phyloP scores from a whole-genome alignment of 441 rosid species.

The Viola pubescens region DNA sequence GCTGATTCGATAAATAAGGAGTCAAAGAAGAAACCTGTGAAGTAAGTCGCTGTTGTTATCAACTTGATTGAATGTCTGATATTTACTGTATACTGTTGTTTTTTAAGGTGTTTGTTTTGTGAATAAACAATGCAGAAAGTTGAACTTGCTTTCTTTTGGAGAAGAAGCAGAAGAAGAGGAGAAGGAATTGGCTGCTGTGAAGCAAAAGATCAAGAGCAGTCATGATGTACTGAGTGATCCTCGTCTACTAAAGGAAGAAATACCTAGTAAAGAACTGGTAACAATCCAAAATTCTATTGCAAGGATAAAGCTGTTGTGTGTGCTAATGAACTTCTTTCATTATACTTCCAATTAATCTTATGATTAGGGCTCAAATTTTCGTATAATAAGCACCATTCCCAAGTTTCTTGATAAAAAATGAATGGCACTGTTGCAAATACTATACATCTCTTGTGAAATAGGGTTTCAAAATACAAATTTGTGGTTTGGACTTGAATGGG shows the following conservation, averaged over 20 bases:
- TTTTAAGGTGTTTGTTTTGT: conserved; percentile 17
- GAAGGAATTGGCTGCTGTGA: conserved; percentile 57
- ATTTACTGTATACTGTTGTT: conserved; percentile 6
- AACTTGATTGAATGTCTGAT: not conserved
- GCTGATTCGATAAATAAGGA: conserved; percentile 45
- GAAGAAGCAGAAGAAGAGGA: conserved; percentile 99
- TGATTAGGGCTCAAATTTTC: not conserved
- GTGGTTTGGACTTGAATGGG: too few relatives aligned
- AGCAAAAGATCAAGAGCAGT: conserved; percentile 83
- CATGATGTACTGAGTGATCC: conserved; percentile 94
- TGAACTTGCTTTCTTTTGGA: conserved; percentile 87
- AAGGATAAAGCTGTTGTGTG: not conserved
- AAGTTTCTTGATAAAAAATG: too few relatives aligned
- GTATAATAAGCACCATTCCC: too few relatives aligned
- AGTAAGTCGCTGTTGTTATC: conserved; percentile 35
- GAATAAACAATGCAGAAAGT: conserved; percentile 46
- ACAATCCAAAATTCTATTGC: conserved; percentile 4
- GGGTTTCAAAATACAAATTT: too few relatives aligned
- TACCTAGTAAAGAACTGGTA: conserved; percentile 44
- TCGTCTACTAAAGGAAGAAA: conserved; percentile 63
- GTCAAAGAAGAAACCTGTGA: conserved; percentile 57
- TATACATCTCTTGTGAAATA: too few relatives aligned
- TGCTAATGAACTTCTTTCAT: not conserved
- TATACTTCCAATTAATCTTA: not conserved
- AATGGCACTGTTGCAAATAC: too few relatives aligned